Percentiles rank a stretch among this genome's conserved stretches.
Evolutionary conservation across 2,329 filamentous ascomycete genomes (phyloP).

Genomic region (Penicillium italicum): DNA sequence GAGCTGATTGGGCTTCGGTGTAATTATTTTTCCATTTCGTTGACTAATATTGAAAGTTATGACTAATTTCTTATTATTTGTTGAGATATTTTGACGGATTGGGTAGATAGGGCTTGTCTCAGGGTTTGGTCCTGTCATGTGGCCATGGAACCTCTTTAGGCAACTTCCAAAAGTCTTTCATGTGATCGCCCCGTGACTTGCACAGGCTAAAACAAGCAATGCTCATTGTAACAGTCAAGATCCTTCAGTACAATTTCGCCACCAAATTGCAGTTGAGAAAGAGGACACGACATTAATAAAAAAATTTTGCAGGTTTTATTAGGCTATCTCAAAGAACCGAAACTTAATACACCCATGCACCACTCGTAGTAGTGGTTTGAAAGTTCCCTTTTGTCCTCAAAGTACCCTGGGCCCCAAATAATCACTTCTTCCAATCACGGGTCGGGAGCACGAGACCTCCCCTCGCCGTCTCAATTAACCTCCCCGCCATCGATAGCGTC

Average conservation of each 20-base stretch:
- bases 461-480: constrained; percentile 12
- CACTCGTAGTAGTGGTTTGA: neutral
- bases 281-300: neutral
- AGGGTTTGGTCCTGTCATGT: neutral
- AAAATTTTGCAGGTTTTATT: neutral
- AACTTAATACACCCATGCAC: neutral
- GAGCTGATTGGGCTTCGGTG: constrained; percentile 19
- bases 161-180: neutral
- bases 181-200: constrained; percentile 2
- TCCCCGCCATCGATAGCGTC: constrained; percentile 7
- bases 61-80: neutral
- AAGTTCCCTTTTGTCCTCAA: neutral
- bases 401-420: constrained; percentile 12
- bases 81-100: neutral
- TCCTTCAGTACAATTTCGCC: neutral
- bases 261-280: neutral
- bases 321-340: neutral
- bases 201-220: neutral
- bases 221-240: neutral
- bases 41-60: constrained; percentile 2
- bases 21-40: constrained; percentile 1
- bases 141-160: neutral
- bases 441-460: constrained; percentile 35
- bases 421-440: constrained; percentile 26
- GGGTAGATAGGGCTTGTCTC: neutral